Conservation (phyloP, 805 yeast genomes). For the Cyberlindnera bimundalis region DNA sequence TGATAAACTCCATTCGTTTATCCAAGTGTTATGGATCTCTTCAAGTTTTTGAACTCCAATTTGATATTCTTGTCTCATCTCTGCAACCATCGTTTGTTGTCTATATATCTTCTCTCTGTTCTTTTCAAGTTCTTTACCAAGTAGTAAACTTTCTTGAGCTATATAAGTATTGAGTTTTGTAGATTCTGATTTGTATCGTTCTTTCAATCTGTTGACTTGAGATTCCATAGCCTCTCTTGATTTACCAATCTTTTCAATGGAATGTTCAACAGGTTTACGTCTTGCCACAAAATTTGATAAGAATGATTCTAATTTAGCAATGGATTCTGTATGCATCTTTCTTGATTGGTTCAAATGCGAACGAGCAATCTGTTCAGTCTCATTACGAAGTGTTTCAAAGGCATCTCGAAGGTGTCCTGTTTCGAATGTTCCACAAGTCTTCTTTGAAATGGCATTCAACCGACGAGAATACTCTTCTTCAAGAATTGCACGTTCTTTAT, state of each 20-base stretch:
- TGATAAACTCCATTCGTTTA: conserved; percentile 65
- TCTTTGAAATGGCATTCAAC: conserved; percentile 48
- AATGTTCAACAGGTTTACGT: conserved; percentile 53
- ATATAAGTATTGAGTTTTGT: conserved; percentile 53
- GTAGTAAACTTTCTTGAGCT: conserved; percentile 62
- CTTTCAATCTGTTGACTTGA: conserved; percentile 38
- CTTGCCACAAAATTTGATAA: conserved; percentile 47
- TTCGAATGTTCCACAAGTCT: conserved; percentile 52
- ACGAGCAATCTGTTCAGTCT: conserved; percentile 55
- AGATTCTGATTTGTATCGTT: conserved; percentile 56
- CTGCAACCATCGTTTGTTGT: conserved; percentile 39
- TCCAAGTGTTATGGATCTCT: conserved; percentile 60
- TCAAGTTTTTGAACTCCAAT: conserved; percentile 48
- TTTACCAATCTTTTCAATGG: conserved; percentile 50
- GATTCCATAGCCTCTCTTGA: conserved; percentile 39
- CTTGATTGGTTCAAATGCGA: conserved; percentile 51
- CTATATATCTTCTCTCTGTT: conserved; percentile 53
- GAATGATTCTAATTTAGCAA: conserved; percentile 51
- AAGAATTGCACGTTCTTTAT: conserved; percentile 53
- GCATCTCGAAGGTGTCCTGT: conserved; percentile 57
- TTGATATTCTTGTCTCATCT: conserved; percentile 54
- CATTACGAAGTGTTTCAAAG: conserved; percentile 53
- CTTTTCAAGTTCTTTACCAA: conserved; percentile 70
- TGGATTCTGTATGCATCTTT: conserved; percentile 50
- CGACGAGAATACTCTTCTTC: conserved; percentile 71